Base-by-base conservation (phyloP, 2,329 filamentous ascomycete species). In the Epichloe amarillans region DNA sequence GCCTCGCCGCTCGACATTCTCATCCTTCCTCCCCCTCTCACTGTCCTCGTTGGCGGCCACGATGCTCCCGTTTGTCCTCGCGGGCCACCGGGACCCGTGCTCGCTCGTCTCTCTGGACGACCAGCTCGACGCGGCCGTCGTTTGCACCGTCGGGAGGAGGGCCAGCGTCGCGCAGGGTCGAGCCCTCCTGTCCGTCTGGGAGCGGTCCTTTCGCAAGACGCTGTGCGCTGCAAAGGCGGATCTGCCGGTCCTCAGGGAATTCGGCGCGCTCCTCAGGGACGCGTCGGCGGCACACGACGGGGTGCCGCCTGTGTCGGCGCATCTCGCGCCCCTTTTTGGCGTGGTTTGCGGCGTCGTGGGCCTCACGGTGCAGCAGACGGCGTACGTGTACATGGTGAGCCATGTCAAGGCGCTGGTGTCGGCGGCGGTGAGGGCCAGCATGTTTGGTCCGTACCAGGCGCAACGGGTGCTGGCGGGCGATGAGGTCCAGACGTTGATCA, bases 371-470 rank as follows among this genome's bases (percentile, higher is more conserved):
- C 72, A 74, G 50, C 81, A 88, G 63, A 74, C 84, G 21, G 82
- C 83, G 1, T 88, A 89, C 63, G 70, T 90, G 26, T 90, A 88
- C 64, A 69, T 91, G 63, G 75, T 91, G 56, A 79, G 81, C 53
- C 87, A 91, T 66, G 81, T 83, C 52, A 86, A 88, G 64, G 85
- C 86, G 0, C 68, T 91, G 49, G 72, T 88, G 46, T 87, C 83
- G 41, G 87, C 87, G 1, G 87, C 82, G 0, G 86, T 93, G 55
- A 71, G 87, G 50, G 84, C 86, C 21, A 84, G 83, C 60, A 77
- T 89, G 56, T 81, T 91, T 66, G 87, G 87, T 0, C 87, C 87
- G 6, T 93, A 88, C 63, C 84, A 88, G 64, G 84, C 83, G 51
- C 87, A 93, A 63, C 79, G 76, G 55, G 70, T 89, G 30, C 71